These are phyloP conservation scores for Pyricularia grisea DNA, from an alignment of 2,329 filamentous ascomycete species.

Conservation along the genomic window DNA sequence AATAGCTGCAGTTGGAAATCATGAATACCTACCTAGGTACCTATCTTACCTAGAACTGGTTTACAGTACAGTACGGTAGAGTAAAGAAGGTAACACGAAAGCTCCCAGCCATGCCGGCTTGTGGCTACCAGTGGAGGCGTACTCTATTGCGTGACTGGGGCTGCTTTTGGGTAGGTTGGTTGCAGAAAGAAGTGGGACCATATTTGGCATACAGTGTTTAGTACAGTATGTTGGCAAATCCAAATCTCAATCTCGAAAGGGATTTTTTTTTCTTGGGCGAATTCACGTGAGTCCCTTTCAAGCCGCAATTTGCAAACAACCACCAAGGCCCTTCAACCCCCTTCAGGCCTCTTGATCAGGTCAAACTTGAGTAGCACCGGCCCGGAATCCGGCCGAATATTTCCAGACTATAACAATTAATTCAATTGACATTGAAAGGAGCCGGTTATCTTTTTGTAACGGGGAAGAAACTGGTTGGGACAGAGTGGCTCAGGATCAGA, in stretches of 20 bases:
- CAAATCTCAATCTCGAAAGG: neutral
- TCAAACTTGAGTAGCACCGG: neutral
- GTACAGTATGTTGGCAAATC: neutral
- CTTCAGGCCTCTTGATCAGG: neutral
- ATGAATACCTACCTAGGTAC: too few relatives aligned
- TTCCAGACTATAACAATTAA: neutral
- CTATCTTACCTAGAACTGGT: too few relatives aligned
- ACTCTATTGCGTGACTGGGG: too few relatives aligned
- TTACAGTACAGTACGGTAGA: too few relatives aligned
- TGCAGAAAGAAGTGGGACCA: neutral
- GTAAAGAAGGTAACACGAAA: too few relatives aligned
- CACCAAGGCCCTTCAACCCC: neutral
- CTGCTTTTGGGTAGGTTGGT: neutral
- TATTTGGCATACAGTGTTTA: neutral
- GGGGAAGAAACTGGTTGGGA: neutral
- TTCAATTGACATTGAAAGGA: neutral
- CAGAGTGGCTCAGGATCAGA: neutral
- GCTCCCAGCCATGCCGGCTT: too few relatives aligned
- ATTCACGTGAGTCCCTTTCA: neutral
- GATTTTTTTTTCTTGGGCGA: neutral
- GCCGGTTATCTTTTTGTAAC: neutral
- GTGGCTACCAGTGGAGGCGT: too few relatives aligned
- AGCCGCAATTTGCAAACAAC: neutral
- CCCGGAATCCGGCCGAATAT: neutral
- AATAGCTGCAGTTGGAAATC: too few relatives aligned